These are phyloP conservation scores for Saitoella complicata DNA, from an alignment of 805 yeast species.

Conservation along the genomic window DNA sequence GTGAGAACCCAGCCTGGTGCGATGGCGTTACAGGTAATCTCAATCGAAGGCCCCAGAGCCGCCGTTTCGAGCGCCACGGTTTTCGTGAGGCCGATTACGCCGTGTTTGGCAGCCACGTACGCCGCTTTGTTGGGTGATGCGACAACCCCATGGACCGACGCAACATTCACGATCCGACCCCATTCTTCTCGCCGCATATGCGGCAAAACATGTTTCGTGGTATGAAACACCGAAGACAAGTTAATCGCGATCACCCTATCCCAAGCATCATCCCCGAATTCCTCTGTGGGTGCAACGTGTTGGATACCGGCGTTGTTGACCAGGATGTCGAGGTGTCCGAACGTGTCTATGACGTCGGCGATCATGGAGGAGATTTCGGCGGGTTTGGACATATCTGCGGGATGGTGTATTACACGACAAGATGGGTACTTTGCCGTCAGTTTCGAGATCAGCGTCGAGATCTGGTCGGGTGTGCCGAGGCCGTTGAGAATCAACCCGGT, in stretches of 20 bases:
- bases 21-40: slow-evolving; percentile 35
- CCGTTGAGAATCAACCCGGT: not conserved
- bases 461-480: not conserved
- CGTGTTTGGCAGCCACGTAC: slow-evolving; percentile 25
- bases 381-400: slow-evolving; percentile 20
- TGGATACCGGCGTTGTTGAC: slow-evolving; percentile 80
- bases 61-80: slow-evolving; percentile 45
- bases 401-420: too few species aligned
- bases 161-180: slow-evolving; percentile 23
- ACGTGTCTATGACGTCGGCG: slow-evolving; percentile 39
- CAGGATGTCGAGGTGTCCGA: slow-evolving; percentile 66
- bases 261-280: slow-evolving; percentile 21
- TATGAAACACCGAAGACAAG: slow-evolving; percentile 22
- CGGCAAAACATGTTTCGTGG: slow-evolving; percentile 21
- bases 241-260: slow-evolving; percentile 21
- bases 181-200: slow-evolving; percentile 17
- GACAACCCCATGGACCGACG: slow-evolving; percentile 22
- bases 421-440: not conserved
- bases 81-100: slow-evolving; percentile 22
- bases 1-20: slow-evolving; percentile 40
- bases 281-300: slow-evolving; percentile 20
- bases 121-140: slow-evolving; percentile 24
- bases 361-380: slow-evolving; percentile 19
- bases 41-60: slow-evolving; percentile 23
- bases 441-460: not conserved